Evolutionary conservation across 441 rosid genomes (phyloP), one percentile per base, ranked within the genome.

Genomic region (Brassica hybrid): DNA sequence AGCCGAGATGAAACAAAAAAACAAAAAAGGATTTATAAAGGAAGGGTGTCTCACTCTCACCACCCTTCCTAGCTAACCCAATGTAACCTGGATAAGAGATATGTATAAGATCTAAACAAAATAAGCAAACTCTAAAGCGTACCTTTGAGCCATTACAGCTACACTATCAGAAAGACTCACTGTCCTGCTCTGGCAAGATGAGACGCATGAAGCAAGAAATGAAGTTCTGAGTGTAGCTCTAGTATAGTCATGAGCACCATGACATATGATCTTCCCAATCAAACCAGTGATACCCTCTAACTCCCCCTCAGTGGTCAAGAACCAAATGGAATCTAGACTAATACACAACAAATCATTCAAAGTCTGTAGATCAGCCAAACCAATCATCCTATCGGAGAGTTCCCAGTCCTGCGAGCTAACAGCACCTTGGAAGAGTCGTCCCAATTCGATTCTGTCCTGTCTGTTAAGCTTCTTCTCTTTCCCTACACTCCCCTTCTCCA

Each of bases 181-280:
- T 4, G 91, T 89, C 68, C 91, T 88, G 81, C 91, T 91, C 79
- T 87, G 97, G 83, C 97, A 94, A 16, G 98, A 96, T 1, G 97
- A 92, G 77, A 92, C 96, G 58, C 97, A 94, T 4, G 98, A 92
- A 73, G 98, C 97, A 67, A 94, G 90, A 88, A 94, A 94, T 0
- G 97, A 94, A 77, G 97, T 92, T 75, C 98, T 89, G 25, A 94
- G 90, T 38, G 94, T 94, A 69, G 98, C 98, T 89, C 98, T 90
- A 13, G 96, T 89, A 78, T 91, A 94, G 84, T 94, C 97, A 81
- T 88, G 87, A 83, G 98, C 98, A 82, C 98, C 98, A 71, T 80
- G 88, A 7, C 85, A 82, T 69, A 94, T 83, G 64, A 92, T 85
- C 84, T 87, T 91, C 81, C 84, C 86, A 56, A 94, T 88, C 85